phyloP scores from a whole-genome alignment of 495 filamentous ascomycete genomes.

The Saxophila tyrrhenica region DNA sequence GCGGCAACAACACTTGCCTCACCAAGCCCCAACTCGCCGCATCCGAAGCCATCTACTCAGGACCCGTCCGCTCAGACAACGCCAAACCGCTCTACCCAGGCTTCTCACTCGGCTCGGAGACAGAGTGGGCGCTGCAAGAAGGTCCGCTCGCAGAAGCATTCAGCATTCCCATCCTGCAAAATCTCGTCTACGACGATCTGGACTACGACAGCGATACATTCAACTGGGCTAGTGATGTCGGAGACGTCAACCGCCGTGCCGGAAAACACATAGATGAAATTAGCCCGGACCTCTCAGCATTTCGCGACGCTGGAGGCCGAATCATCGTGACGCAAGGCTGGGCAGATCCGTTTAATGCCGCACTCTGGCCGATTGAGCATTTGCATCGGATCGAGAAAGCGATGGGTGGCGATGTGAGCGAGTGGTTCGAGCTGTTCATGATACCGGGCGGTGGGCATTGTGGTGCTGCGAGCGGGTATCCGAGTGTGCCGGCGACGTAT shows the following conservation, averaged over 20 bases:
- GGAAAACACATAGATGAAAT: constrained; percentile 32
- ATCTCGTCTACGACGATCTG: constrained; percentile 52
- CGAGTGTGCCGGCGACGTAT: constrained; percentile 30
- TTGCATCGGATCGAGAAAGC: constrained; percentile 28
- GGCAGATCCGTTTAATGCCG: constrained; percentile 33
- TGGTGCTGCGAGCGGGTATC: constrained; percentile 26
- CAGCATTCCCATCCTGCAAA: constrained; percentile 50
- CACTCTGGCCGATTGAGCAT: constrained; percentile 35
- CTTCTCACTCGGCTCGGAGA: constrained; percentile 29
- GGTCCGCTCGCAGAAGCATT: constrained; percentile 25
- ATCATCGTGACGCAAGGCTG: constrained; percentile 34
- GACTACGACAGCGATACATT: constrained; percentile 42
- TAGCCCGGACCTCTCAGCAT: constrained; percentile 25
- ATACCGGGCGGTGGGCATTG: constrained; percentile 35
- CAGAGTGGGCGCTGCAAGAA: constrained; percentile 26
- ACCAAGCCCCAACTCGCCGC: constrained; percentile 25
- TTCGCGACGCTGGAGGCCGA: constrained; percentile 29
- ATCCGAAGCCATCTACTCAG: constrained; percentile 25
- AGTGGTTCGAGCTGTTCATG: constrained; percentile 33
- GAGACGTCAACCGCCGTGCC: constrained; percentile 23
- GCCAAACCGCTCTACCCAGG: constrained; percentile 30
- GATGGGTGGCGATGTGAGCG: constrained; percentile 22
- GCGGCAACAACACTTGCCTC: constrained; percentile 15
- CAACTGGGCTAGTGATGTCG: constrained; percentile 32
- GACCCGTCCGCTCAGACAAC: constrained; percentile 16